Base-by-base conservation (phyloP, 768 basidiomycete species). In the Xerocomus spinulosus region DNA sequence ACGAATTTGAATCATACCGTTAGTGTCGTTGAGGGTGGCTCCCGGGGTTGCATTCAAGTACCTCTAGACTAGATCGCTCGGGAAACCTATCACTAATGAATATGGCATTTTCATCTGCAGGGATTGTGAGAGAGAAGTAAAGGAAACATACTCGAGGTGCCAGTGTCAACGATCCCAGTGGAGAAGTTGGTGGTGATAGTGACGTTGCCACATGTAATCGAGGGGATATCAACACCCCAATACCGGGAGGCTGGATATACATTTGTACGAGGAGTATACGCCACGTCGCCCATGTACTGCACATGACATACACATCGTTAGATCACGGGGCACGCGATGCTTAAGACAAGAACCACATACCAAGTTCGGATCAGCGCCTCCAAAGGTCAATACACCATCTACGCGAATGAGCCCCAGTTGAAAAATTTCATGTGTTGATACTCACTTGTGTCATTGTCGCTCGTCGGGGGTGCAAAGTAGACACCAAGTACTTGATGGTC, bases 91-190 rank as follows among this genome's bases (percentile, higher is more conserved):
- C n/a, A n/a, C n/a, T n/a, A n/a, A n/a, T n/a, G n/a, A n/a, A n/a
- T n/a, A n/a, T n/a, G n/a, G n/a, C n/a, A n/a, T n/a, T n/a, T n/a
- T n/a, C n/a, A n/a, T n/a, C n/a, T n/a, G 26, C 26, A 17, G 18
- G 24, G 21, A 10, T 12, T 15, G 9, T 26, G 38, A 21, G 15
- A 30, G n/a, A 29, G 14, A 9, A 17, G 9, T 32, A 33, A 20
- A 25, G 36, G 14, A 23, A 13, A 44, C 56, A 18, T 51, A 58
- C 56, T 56, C 18, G 56, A 55, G 18, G 60, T 63, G 17, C 61
- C 61, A 9, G 54, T 56, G 41, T 63, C 62, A 35, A 63, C 62
- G 25, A 64, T 59, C 6, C 62, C 62, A 25, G 62, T 52, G 4
- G 46, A 48, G 5, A 51, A 61, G 2, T 28, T 34, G 2, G 48